Conservation (phyloP, 805 yeast species). For the Maudiozyma serrabonitensis region DNA sequence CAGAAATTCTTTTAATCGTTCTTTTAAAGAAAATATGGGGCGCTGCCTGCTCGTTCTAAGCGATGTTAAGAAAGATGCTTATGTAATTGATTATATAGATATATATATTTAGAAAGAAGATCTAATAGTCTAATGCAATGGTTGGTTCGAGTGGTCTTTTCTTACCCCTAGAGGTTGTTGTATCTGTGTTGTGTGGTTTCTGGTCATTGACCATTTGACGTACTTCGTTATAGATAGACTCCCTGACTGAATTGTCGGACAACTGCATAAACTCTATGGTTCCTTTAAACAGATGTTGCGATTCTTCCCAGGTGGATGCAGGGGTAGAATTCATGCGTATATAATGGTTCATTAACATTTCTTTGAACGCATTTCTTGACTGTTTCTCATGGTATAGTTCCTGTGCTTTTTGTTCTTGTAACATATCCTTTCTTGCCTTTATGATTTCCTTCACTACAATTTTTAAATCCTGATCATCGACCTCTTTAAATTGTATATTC, state of each 20-base stretch:
- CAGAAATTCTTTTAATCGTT: no score
- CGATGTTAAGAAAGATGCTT: no score
- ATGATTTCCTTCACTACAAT: conserved; percentile 18
- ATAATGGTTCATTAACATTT: conserved; percentile 11
- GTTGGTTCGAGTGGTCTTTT: conserved; percentile 19
- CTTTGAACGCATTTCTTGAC: conserved; percentile 19
- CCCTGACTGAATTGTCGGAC: conserved; percentile 9
- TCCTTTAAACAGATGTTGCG: conserved; percentile 22
- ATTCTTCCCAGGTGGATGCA: conserved; percentile 32
- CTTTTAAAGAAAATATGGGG: no score
- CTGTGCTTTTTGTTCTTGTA: conserved; percentile 13
- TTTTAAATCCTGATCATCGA: conserved; percentile 15
- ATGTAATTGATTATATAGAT: no score
- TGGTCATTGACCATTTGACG: no score
- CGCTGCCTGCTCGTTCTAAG: no score
- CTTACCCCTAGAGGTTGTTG: conserved; percentile 6
- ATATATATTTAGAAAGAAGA: no score
- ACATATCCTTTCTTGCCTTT: conserved; percentile 18
- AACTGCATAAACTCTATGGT: conserved; percentile 30
- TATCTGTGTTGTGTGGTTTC: background rate
- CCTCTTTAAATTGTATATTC: conserved; percentile 18
- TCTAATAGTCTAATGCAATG: conserved; percentile 22
- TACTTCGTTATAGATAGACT: background rate
- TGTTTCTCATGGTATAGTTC: conserved; percentile 12
- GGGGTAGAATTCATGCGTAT: conserved; percentile 6